These are phyloP conservation scores for Cystobasidiaceae sp. DNA, from an alignment of 1,284 basidiomycete species.

Conservation along the genomic window DNA sequence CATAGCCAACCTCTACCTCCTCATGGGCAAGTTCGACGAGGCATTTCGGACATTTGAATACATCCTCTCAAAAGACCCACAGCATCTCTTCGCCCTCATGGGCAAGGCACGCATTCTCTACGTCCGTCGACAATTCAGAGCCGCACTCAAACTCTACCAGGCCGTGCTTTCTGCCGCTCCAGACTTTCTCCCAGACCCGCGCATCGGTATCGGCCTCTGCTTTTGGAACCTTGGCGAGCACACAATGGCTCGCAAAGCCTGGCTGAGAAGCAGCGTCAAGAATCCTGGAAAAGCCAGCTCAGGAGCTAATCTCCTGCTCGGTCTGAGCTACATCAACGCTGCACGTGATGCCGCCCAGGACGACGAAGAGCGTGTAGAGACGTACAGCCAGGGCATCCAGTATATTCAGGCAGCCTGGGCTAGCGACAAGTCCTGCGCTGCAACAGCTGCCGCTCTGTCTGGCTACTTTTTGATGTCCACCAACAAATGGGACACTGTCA, in stretches of 20 bases:
- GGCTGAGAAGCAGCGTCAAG: slow-evolving; percentile 73
- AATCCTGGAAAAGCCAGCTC: slow-evolving; percentile 25
- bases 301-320: slow-evolving; percentile 26
- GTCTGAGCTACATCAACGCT: slow-evolving; percentile 12
- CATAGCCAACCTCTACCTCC: slow-evolving; percentile 18
- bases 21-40: slow-evolving; percentile 62
- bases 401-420: slow-evolving; percentile 31
- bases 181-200: slow-evolving; percentile 74
- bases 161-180: slow-evolving; percentile 67
- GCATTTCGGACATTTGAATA: slow-evolving; percentile 72
- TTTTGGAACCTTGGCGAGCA: slow-evolving; percentile 79
- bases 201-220: slow-evolving; percentile 90
- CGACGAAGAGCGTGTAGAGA: slow-evolving; percentile 59
- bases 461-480: slow-evolving; percentile 33
- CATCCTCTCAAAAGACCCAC: slow-evolving; percentile 47
- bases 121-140: slow-evolving; percentile 66
- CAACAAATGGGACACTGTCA: slow-evolving; percentile 35
- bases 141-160: slow-evolving; percentile 76
- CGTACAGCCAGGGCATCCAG: slow-evolving; percentile 47
- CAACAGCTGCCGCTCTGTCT: slow-evolving; percentile 41
- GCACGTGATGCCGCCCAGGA: slow-evolving; percentile 5
- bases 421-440: slow-evolving; percentile 41
- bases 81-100: slow-evolving; percentile 24
- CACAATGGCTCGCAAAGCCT: slow-evolving; percentile 70
- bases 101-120: slow-evolving; percentile 73